phyloP scores from a whole-genome alignment of 1,284 basidiomycete species.

The Apiotrichum laibachii region DNA sequence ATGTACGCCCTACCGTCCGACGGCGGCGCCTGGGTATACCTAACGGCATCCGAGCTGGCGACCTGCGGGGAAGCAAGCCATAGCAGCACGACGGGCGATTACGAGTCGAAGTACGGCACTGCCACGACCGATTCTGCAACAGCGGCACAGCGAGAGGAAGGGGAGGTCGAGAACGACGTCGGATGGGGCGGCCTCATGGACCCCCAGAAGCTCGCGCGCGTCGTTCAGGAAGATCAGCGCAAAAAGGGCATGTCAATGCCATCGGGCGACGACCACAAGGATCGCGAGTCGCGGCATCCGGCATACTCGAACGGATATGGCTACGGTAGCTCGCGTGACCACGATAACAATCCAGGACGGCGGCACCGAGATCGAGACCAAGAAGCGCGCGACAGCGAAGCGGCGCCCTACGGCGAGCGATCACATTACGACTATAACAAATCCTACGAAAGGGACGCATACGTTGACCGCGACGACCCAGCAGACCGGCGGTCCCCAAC shows the following conservation, averaged over 20 bases:
- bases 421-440: background rate
- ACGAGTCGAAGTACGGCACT: background rate
- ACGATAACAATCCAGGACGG: background rate
- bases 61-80: background rate
- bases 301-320: conserved; percentile 9
- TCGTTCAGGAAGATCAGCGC: conserved; percentile 13
- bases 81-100: background rate
- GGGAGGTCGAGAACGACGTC: conserved; percentile 46
- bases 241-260: background rate
- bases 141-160: conserved; percentile 33
- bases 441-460: background rate
- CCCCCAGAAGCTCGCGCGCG: conserved; percentile 32
- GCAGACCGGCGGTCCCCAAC: background rate
- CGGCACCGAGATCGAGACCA: background rate
- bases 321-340: background rate
- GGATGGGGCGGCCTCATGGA: conserved; percentile 50
- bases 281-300: background rate
- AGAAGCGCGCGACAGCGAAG: background rate
- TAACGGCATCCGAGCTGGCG: conserved; percentile 22
- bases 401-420: background rate
- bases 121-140: background rate
- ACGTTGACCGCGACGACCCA: conserved; percentile 3
- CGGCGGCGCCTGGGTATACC: conserved; percentile 30
- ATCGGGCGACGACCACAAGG: background rate
- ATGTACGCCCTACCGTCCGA: conserved; percentile 26